Evolutionary conservation across 768 basidiomycete genomes (phyloP), one percentile per base, ranked within the genome.

Genomic region (Lanmaoa rubissima): DNA sequence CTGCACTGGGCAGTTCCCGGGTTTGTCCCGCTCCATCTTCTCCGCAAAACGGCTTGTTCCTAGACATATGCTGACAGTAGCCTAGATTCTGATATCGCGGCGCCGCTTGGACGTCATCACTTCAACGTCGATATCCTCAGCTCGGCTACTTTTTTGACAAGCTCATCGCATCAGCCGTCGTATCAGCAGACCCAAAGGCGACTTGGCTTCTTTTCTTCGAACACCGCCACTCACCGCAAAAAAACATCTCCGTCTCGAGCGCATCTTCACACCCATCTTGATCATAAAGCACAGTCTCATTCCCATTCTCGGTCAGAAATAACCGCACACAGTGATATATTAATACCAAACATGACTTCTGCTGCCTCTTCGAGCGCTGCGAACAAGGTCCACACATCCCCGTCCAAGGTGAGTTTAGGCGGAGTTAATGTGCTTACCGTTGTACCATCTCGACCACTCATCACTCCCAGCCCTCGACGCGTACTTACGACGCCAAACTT

Each of bases 401-500:
- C 73, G 9, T 61, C 73, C 50, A 74, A 74, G 65, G 74, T 70
- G 57, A 43, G 68, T 64, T 63, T 24, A 39, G 59, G 58, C 63
- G 60, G 63, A 69, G 61, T 59, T 64, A 57, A 42, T 51, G 38
- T 46, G 36, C 47, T 19, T 40, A 32, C 52, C 10, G 28, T 59
- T 16, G 38, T 52, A 28, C 36, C 52, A 38, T 62, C 28, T 53
- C 26, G 49, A 51, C 55, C 53, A 44, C 57, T 55, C 43, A 58
- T 34, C 40, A 53, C 36, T 38, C 57, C 80, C 72, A 79, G 39
- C 80, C 84, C 11, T 82, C 87, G 68, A 79, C 82, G 24, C 84
- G 89, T 21, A 89, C 88, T 1, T 91, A 90, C 71, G 88, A 90
- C 73, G 78, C 87, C 16, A 90, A 92, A 69, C 77, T 90, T 46